phyloP scores from a whole-genome alignment of 2,329 filamentous ascomycete species.

The Claviceps lovelessii region DNA sequence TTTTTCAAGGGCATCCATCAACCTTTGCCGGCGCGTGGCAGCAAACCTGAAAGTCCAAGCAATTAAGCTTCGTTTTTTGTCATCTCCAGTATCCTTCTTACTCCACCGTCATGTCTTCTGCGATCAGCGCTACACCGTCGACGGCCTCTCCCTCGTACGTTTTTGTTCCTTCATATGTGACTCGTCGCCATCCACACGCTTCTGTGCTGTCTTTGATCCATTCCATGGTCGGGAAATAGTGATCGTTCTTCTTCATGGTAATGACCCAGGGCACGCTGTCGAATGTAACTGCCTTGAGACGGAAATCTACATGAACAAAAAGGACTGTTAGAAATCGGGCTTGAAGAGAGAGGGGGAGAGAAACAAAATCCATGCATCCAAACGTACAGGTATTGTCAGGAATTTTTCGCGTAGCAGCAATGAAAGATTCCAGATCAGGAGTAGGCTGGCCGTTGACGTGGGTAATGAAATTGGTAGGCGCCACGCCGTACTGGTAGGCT shows the following conservation, averaged over 20 bases:
- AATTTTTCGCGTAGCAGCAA: slow-evolving; percentile 70
- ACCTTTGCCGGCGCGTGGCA: slow-evolving; percentile 1
- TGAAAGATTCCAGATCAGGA: slow-evolving; percentile 65
- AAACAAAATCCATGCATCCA: background rate
- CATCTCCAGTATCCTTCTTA: slow-evolving; percentile 8
- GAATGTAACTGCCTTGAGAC: slow-evolving; percentile 92
- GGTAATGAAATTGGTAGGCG: slow-evolving; percentile 94
- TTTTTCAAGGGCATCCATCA: slow-evolving; percentile 5
- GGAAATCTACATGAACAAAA: slow-evolving; percentile 54
- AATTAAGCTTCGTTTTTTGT: background rate
- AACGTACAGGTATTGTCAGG: slow-evolving; percentile 78
- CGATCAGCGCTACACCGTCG: slow-evolving; percentile 31
- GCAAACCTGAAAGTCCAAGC: background rate
- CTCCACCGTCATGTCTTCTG: slow-evolving; percentile 31
- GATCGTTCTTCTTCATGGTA: slow-evolving; percentile 99
- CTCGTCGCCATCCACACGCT: slow-evolving; percentile 46
- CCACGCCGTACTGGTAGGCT: slow-evolving; percentile 78
- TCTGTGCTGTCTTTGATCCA: slow-evolving; percentile 50
- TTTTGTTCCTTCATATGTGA: slow-evolving; percentile 45
- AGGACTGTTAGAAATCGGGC: slow-evolving; percentile 6
- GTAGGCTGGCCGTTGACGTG: slow-evolving; percentile 85
- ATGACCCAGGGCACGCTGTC: slow-evolving; percentile 99
- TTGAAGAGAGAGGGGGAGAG: background rate
- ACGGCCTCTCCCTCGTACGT: slow-evolving; percentile 38
- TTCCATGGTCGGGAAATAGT: slow-evolving; percentile 69